Conservation (phyloP, 768 basidiomycete genomes). For the Mycena metata region DNA sequence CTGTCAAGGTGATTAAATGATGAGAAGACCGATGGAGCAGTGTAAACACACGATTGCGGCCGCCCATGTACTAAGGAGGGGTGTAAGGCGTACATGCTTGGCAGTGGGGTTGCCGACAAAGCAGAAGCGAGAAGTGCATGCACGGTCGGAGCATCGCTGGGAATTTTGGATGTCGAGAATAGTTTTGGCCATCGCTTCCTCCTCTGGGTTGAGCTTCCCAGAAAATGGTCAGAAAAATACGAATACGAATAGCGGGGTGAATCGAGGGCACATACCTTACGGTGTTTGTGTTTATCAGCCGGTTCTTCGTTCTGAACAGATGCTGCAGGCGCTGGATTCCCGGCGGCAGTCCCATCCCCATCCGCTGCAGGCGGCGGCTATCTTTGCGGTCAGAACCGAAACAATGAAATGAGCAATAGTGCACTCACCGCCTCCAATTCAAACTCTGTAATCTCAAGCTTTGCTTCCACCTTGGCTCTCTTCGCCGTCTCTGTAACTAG, state of each 20-base stretch:
- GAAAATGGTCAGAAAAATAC: too few species aligned
- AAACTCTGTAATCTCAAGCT: background rate
- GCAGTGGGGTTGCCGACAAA: background rate
- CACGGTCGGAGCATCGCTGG: background rate
- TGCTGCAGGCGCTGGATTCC: too few species aligned
- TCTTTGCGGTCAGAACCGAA: too few species aligned
- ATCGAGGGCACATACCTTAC: too few species aligned
- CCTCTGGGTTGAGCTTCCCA: too few species aligned
- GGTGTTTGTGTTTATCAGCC: too few species aligned
- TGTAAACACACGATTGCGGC: background rate
- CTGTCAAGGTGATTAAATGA: background rate
- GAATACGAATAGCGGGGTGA: too few species aligned
- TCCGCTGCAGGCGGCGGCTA: too few species aligned
- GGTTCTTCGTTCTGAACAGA: too few species aligned
- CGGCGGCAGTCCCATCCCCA: too few species aligned
- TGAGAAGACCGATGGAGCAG: background rate
- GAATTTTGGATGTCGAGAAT: background rate
- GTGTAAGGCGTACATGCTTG: background rate
- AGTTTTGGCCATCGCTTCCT: background rate
- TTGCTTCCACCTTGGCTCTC: background rate
- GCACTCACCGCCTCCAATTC: background rate
- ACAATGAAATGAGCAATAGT: too few species aligned
- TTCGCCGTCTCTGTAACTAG: background rate
- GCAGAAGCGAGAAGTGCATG: background rate
- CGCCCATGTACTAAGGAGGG: background rate